Evolutionary conservation across 2,329 filamentous ascomycete genomes (phyloP), one percentile per base, ranked within the genome.

Genomic region (Sclerotinia trifoliorum): DNA sequence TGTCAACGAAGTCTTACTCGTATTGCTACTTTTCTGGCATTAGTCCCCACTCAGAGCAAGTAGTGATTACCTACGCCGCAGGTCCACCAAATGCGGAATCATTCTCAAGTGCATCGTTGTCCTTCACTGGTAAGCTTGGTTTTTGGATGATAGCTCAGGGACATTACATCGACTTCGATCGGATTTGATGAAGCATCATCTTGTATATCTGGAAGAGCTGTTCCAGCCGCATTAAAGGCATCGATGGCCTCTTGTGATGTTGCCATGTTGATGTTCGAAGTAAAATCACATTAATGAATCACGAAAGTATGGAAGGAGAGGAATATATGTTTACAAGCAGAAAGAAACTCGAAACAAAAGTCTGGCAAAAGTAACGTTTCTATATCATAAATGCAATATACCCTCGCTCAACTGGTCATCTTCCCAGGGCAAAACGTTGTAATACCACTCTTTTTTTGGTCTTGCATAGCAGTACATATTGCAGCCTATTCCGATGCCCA

Each of bases 1-100:
- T 39, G 48, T 62, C 48, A 71, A 52, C 21, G 70, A 71, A 19
- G 69, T 71, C 57, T 60, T 69, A 26, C 55, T 66, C 39, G 65
- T 51, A 29, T 60, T 24, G 46, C 55, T 66, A 29, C 65, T 66
- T 29, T 42, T n/a, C 24, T 24, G 44, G 8, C 19, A 54, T 66
- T n/a, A 66, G 65, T 32, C 32, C 26, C 26, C 11, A 17, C 21
- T 21, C 5, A 29, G 13, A 24, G 24, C 17, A 19, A 35, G 52
- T 24, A 15, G 46, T n/a, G 13, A 7, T 17, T 13, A 42, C 46
- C 7, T 61, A 66, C 65, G 54, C 32, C 32, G 48, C 46, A 21
- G 29, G n/a, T 32, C 54, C 55, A 29, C 65, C 55, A 29, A 66
- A 61, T 46, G 65, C 55, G 11, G 54, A 61, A 21, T 66, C 65